Base-by-base conservation (phyloP, 2,329 filamentous ascomycete species). In the Lasiodiplodia sp. region DNA sequence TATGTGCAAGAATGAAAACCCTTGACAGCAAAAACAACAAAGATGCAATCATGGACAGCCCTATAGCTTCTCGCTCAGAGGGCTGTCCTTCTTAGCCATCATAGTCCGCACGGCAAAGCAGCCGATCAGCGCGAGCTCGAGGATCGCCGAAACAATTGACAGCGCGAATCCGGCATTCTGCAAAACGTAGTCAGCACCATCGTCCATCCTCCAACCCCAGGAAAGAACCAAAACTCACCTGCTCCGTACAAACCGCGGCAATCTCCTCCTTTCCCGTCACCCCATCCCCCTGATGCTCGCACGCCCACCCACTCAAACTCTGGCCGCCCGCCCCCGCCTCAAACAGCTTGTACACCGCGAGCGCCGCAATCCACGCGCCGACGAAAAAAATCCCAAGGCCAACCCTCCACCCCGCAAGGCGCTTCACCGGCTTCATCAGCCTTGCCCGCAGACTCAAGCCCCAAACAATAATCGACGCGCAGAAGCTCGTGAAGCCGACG, bases 331-430 rank as follows among this genome's bases (percentile, higher is more conserved):
- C 23, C 6, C 28, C 40, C 10, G 53, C 23, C 60, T 58, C 62
- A 16, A 69, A 69, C 21, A 57, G 21, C 72, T 72, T 66, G 70
- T 74, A 62, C 67, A 73, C 81, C 0, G 68, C 70, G 11, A 69
- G 68, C 18, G 31, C 66, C 53, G 67, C 65, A 12, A 71, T 72
- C 71, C 7, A 75, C 57, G 69, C 78, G 71, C 16, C 80, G 23
- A 69, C 44, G 44, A 60, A 58, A 21, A 69, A 57, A 14, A 69
- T 18, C 75, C 71, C 72, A 10, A 58, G 63, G 12, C 72, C 28
- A 38, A 70, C 16, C 68, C 73, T 31, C 68, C 70, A 58, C 7
- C 40, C 52, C 1, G 34, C 53, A 2, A 69, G 44, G 28, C 60
- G 56, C 60, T 31, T 51, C 66, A 74, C 23, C 67, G 69, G 25